A percentile compares a stretch with the other conserved stretches of the same genome.
Evolutionary conservation across 1,284 basidiomycete genomes (phyloP).

Genomic region (Ceratobasidium theobromae): DNA sequence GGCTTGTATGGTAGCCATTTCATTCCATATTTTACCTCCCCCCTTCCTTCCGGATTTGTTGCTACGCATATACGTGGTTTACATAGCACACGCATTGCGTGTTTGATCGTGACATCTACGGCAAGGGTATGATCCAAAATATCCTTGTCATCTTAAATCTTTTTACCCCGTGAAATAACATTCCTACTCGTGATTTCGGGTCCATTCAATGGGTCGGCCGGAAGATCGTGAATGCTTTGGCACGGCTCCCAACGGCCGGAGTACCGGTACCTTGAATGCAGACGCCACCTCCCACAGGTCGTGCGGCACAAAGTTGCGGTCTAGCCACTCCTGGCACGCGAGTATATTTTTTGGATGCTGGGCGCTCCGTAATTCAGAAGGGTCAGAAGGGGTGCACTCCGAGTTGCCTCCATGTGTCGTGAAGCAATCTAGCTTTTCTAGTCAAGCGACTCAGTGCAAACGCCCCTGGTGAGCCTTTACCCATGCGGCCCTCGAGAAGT

Average conservation of each 20-base stretch:
- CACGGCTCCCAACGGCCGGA: background rate
- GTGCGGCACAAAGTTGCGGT: constrained; percentile 28
- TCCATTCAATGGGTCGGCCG: background rate
- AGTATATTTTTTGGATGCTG: background rate
- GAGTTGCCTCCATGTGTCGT: background rate
- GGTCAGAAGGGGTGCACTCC: background rate
- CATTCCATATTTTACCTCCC: no score
- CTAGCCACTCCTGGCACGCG: constrained; percentile 24
- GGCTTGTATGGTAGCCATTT: no score
- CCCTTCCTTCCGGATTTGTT: no score
- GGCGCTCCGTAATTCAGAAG: background rate
- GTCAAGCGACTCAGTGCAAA: background rate
- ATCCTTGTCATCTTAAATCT: background rate
- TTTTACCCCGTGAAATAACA: background rate
- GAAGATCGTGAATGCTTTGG: background rate
- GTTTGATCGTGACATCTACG: no score
- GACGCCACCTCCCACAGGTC: constrained; percentile 23
- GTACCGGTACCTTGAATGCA: background rate
- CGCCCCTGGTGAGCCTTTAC: background rate
- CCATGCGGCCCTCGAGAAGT: background rate
- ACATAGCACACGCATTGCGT: no score
- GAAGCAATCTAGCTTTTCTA: background rate
- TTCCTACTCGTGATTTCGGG: background rate
- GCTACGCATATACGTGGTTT: no score
- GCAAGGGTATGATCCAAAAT: no score